Evolutionary conservation across 2,329 filamentous ascomycete genomes (phyloP), one percentile per base, ranked within the genome.

Genomic region (Penicillium vulpinum): DNA sequence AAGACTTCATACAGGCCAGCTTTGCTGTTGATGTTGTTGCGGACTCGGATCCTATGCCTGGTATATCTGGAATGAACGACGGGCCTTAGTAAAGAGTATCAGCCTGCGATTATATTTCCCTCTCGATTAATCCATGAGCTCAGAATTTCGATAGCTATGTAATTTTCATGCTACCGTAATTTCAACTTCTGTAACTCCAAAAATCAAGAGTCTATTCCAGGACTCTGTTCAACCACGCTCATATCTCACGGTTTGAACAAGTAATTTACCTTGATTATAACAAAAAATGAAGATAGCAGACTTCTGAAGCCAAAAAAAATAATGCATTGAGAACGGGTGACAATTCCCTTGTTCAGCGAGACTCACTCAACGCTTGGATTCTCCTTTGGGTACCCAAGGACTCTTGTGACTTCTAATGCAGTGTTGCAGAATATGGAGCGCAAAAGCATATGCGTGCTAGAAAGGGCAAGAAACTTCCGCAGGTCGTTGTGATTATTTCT

Each of bases 1-100:
- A 97, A 73, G 94, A 97, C 65, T 97, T 97, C 74, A 88, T 96
- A 28, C 91, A 96, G 67, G 88, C 92, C 26, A 97, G 92, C 68
- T 82, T 89, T 62, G 88, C 90, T 0, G 92, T 94, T 16, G 92
- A 96, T 72, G 75, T 77, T 57, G 70, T 68, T 38, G 63, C 62
- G 33, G 70, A 75, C 59, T 67, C 66, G 22, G 70, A 70, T 57
- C 60, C 66, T 35, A 31, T 59, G 47, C 43, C 64, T 62, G 48
- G 50, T 24, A 49, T 55, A 26, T 31, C 54, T 38, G 41, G 29
- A 15, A 46, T 44, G 38, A 53, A 50, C 9, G 57, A 57, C 21
- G 58, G 46, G 21, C 24, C 26, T 28, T 56, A 57, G 57, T 40
- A 62, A 58, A 55, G 63, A 65, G 21, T 22, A 15, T 18, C 15